Evolutionary conservation across 352 stramenopile genomes (phyloP).

Genomic region (Pythium plurisporium): DNA sequence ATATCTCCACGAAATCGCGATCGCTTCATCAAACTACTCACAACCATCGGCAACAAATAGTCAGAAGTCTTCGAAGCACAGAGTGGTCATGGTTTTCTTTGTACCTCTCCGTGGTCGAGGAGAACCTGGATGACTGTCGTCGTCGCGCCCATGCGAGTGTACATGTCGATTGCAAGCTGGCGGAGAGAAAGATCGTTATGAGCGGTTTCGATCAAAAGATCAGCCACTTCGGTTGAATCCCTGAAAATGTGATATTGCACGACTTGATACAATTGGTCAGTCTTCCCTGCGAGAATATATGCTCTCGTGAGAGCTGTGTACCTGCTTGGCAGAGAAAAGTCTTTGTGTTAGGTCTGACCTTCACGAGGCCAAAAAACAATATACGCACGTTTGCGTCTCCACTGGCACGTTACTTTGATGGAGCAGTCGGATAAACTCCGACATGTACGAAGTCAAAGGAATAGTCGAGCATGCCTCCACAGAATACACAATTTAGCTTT

Average conservation of each 20-base stretch:
- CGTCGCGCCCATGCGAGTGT: slow-evolving; percentile 47
- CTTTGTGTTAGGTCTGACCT: not conserved
- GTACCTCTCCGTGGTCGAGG: slow-evolving; percentile 41
- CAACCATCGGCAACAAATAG: too few species aligned
- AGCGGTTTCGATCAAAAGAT: slow-evolving; percentile 38
- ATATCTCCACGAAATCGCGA: slow-evolving; percentile 12
- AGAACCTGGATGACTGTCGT: slow-evolving; percentile 41
- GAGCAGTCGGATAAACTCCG: slow-evolving; percentile 64
- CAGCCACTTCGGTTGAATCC: slow-evolving; percentile 55
- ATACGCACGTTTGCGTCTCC: slow-evolving; percentile 50
- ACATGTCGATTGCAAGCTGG: slow-evolving; percentile 68
- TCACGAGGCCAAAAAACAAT: not conserved
- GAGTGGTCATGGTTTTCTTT: too few species aligned
- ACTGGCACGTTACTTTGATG: slow-evolving; percentile 43
- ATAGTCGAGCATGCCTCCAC: slow-evolving; percentile 31
- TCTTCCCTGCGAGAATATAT: slow-evolving; percentile 39
- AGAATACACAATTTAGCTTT: not conserved
- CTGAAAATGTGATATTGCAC: slow-evolving; percentile 52
- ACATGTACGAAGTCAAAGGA: slow-evolving; percentile 48
- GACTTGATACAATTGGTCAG: slow-evolving; percentile 59
- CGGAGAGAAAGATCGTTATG: slow-evolving; percentile 28
- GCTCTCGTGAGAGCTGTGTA: slow-evolving; percentile 49
- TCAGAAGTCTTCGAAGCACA: too few species aligned
- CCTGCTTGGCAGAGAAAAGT: slow-evolving; percentile 17
- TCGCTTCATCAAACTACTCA: slow-evolving; percentile 15